Conservation (phyloP, 2,329 filamentous ascomycete species). For the Botryotinia globosa region DNA sequence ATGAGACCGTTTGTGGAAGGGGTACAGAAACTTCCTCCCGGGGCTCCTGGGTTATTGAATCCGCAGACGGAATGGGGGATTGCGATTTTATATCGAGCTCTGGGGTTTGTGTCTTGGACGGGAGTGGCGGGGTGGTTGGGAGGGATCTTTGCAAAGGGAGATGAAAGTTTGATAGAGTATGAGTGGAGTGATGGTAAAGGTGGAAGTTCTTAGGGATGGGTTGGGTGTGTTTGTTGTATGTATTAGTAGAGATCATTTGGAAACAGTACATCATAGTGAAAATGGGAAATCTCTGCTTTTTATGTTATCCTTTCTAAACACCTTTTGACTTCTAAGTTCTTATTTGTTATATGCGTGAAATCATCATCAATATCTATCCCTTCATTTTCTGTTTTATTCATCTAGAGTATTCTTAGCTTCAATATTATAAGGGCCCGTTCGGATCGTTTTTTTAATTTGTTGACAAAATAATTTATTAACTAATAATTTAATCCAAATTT, state of each 20-base stretch:
- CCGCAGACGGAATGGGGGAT: constrained; percentile 11
- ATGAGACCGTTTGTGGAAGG: constrained; percentile 8
- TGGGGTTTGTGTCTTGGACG: constrained; percentile 9
- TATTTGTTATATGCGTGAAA: background rate
- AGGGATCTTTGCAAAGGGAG: background rate
- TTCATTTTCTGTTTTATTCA: background rate
- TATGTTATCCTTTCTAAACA: fast-evolving
- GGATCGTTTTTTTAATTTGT: too few species aligned
- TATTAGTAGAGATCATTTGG: background rate
- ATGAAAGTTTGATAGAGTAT: background rate
- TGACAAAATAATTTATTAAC: too few species aligned
- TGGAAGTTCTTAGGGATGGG: background rate
- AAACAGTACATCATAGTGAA: background rate
- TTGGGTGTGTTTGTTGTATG: too few species aligned
- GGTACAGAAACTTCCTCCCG: constrained; percentile 8
- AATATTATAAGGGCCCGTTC: too few species aligned
- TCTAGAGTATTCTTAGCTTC: fast-evolving
- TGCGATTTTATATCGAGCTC: background rate
- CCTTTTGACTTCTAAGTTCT: background rate
- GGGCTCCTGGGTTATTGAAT: background rate
- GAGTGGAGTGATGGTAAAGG: background rate
- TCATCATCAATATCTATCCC: fast-evolving
- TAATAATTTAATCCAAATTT: too few species aligned
- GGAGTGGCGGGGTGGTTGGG: background rate
- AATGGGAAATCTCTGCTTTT: background rate